Conservation (phyloP, 1,139 yeast genomes). For the Torulaspora pretoriensis region DNA sequence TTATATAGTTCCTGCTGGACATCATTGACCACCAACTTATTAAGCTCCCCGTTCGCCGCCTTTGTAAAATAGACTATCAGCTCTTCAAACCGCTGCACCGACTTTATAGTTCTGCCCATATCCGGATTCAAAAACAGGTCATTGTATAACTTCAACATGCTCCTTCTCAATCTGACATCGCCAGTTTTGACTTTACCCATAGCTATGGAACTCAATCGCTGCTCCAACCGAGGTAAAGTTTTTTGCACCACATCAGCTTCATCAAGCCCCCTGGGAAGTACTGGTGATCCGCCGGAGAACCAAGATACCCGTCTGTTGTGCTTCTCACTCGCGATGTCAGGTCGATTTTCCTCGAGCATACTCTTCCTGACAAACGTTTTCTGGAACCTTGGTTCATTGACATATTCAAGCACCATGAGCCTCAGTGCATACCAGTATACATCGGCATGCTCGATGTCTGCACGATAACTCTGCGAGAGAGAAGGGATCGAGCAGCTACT, state of each 20-base stretch:
- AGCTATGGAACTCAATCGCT: slow-evolving; percentile 51
- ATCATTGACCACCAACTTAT: slow-evolving; percentile 46
- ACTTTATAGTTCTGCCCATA: slow-evolving; percentile 29
- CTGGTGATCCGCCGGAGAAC: slow-evolving; percentile 10
- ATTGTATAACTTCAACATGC: slow-evolving; percentile 57
- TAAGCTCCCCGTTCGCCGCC: slow-evolving; percentile 60
- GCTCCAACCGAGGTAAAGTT: slow-evolving; percentile 42
- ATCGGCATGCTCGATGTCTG: slow-evolving; percentile 10
- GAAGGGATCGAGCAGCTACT: slow-evolving; percentile 8
- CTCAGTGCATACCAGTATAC: slow-evolving; percentile 37
- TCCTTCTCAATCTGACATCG: slow-evolving; percentile 41
- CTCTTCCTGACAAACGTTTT: slow-evolving; percentile 13
- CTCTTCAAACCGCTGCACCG: slow-evolving; percentile 54
- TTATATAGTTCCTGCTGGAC: slow-evolving; percentile 47
- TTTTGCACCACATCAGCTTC: slow-evolving; percentile 11
- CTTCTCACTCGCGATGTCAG: slow-evolving; percentile 12
- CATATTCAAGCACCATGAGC: slow-evolving; percentile 50
- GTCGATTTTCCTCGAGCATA: slow-evolving; percentile 5
- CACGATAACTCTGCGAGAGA: slow-evolving; percentile 11
- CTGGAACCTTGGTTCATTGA: slow-evolving; percentile 55
- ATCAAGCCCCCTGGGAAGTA: slow-evolving; percentile 3
- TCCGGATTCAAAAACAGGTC: slow-evolving; percentile 52
- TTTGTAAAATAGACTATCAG: slow-evolving; percentile 63
- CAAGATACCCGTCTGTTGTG: slow-evolving; percentile 11
- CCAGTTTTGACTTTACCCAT: slow-evolving; percentile 38